Base-by-base conservation (phyloP, 371 early-diverging fungal genomes). In the Rhizopus stolonifer region DNA sequence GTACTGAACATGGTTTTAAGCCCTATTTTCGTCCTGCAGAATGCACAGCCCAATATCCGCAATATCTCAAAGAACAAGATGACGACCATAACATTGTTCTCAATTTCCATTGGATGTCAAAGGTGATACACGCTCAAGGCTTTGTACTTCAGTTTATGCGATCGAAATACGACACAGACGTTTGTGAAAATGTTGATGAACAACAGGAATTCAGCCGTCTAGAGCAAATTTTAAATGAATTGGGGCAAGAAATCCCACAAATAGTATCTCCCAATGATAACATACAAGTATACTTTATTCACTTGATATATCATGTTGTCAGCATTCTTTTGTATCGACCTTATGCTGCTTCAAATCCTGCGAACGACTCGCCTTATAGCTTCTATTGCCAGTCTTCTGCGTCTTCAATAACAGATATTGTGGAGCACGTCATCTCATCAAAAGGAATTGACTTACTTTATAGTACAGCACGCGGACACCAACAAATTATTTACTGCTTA, bases 401-500 rank as follows among this genome's bases (percentile, higher is more conserved):
- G 3, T 55, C 58, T 2, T 36, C 55, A 1, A 70, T 73, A 13
- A 60, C 70, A 1, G 56, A 70, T 9, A 46, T 70, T 3, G 54
- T 53, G 4, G 65, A 65, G 8, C 54, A 52, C 18, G 21, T 63
- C 4, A n/a, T 73, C 6, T 48, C 57, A 21, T 46, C 36, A 10
- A 49, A 46, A 18, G 69, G 72, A 4, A 9, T 43, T 0, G 65
- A 60, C 21, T 32, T 57, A 13, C 48, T 75, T 18, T 59, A 61
- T 32, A 59, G 58, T 15, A 33, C 60, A 2, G 33, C 62, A 1
- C 65, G 72, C 15, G 69, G 75, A 3, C 45, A 63, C 7, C 75
- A 75, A 10, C 68, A 75, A 42, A 61, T 67, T 1, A 60, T 75
- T 25, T 68, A 75, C 45, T 75, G 62, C 22, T 34, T 75, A 3